Evolutionary conservation across 2,329 filamentous ascomycete species (phyloP).

Genomic region (Colletotrichum limetticola): DNA sequence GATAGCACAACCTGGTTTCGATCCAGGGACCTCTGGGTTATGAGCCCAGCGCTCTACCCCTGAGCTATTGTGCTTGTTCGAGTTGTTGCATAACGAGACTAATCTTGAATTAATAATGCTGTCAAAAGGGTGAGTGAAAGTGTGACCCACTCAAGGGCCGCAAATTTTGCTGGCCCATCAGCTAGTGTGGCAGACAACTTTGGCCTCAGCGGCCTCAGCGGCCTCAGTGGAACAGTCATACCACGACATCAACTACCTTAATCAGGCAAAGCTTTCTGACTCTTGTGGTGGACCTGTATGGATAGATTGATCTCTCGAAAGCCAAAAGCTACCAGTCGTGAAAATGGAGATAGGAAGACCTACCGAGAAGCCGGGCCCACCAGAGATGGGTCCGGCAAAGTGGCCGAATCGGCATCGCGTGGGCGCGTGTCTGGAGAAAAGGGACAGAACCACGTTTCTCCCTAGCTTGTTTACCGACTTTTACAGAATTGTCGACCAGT

Average conservation of each 20-base stretch:
- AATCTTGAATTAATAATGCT: not conserved
- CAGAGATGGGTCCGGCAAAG: not conserved
- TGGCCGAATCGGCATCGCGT: not conserved
- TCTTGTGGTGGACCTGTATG: not conserved
- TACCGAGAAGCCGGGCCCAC: not conserved
- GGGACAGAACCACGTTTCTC: not conserved
- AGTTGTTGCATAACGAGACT: fast-evolving
- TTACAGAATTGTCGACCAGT: not conserved
- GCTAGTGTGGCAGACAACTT: not conserved
- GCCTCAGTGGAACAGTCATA: not conserved
- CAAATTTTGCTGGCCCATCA: not conserved
- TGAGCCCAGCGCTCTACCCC: constrained; percentile 18
- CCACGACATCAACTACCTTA: too few species aligned
- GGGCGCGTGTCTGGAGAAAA: not conserved
- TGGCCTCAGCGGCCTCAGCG: not conserved
- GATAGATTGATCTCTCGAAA: not conserved
- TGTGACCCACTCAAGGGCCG: not conserved
- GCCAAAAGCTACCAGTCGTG: not conserved
- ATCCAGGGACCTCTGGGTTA: constrained; percentile 22
- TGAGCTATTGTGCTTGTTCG: constrained; percentile 11
- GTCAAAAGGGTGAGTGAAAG: not conserved
- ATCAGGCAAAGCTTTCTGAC: not conserved
- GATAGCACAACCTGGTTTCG: constrained; percentile 14
- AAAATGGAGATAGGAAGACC: not conserved
- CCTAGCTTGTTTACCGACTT: not conserved